A percentile compares a stretch with the other conserved stretches of the same genome.
Conservation (phyloP, 108 stramenopile genomes). For the Pinguiococcus pyrenoidosus region DNA sequence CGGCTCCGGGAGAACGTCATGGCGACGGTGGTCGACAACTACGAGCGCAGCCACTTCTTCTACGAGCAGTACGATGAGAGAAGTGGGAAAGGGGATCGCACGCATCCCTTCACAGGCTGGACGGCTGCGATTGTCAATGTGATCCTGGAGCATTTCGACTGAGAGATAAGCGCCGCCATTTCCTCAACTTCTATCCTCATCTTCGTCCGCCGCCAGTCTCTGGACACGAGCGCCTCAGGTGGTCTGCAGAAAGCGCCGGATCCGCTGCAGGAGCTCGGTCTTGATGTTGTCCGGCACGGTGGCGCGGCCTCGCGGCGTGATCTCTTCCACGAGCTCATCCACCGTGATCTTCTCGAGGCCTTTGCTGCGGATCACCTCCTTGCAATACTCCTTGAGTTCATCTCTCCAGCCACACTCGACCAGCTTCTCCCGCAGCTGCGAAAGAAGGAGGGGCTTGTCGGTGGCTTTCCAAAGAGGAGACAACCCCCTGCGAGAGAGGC, state of each 20-base stretch:
- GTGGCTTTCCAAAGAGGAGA: background rate
- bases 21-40: conserved; percentile 24
- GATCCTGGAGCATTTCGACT: conserved; percentile 13
- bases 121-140: conserved; percentile 34
- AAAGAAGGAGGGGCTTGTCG: background rate
- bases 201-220: too few relatives aligned
- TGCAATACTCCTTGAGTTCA: conserved; percentile 45
- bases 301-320: conserved; percentile 47
- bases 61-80: conserved; percentile 45
- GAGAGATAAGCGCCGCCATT: too few relatives aligned
- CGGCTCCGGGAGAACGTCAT: conserved; percentile 17
- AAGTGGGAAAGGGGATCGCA: conserved; percentile 23
- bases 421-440: conserved; percentile 38
- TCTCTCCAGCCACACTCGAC: conserved; percentile 58
- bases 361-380: conserved; percentile 47
- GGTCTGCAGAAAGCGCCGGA: conserved; percentile 40
- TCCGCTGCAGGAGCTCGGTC: conserved; percentile 44
- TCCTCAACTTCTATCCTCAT: too few relatives aligned
- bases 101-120: conserved; percentile 46
- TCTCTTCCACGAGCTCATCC: conserved; percentile 51
- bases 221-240: conserved; percentile 27
- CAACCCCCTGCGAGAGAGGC: too few relatives aligned
- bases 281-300: conserved; percentile 54
- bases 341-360: conserved; percentile 55
- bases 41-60: conserved; percentile 23